Evolutionary conservation across 2,329 filamentous ascomycete genomes (phyloP).

Genomic region (Penicillium fuscoglaucum): DNA sequence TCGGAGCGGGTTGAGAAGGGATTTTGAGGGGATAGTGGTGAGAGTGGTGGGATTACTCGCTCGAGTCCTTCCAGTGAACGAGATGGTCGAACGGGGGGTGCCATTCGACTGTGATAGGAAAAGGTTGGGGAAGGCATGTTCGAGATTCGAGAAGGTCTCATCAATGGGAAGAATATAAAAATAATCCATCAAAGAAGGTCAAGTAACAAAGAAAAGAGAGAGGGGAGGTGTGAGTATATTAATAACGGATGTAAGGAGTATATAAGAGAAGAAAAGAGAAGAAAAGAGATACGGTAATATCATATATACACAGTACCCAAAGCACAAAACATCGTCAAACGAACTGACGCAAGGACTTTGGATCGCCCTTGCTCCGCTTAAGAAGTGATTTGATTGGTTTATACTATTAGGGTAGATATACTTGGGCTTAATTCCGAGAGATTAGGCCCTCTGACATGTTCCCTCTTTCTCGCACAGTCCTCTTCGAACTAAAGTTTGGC

Average conservation of each 20-base stretch:
- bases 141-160: not conserved
- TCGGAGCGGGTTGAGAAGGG: constrained; percentile 11
- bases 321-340: constrained; percentile 6
- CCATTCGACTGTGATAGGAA: constrained; percentile 21
- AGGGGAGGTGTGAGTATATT: not conserved
- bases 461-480: not conserved
- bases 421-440: not conserved
- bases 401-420: constrained; percentile 8
- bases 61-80: constrained; percentile 42
- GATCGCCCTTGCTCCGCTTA: constrained; percentile 12
- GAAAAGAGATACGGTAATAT: not conserved
- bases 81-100: constrained; percentile 37
- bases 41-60: constrained; percentile 35
- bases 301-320: no score
- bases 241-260: not conserved
- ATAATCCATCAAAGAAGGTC: not conserved
- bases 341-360: constrained; percentile 12
- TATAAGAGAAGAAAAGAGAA: not conserved
- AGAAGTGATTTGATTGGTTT: constrained; percentile 7
- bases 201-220: not conserved
- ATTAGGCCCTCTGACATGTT: not conserved
- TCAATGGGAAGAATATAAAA: not conserved
- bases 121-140: constrained; percentile 28
- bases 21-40: not conserved
- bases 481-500: constrained; percentile 45